phyloP scores from a whole-genome alignment of 176 grass and related monocot species.

The Bothriochloa decipiens region DNA sequence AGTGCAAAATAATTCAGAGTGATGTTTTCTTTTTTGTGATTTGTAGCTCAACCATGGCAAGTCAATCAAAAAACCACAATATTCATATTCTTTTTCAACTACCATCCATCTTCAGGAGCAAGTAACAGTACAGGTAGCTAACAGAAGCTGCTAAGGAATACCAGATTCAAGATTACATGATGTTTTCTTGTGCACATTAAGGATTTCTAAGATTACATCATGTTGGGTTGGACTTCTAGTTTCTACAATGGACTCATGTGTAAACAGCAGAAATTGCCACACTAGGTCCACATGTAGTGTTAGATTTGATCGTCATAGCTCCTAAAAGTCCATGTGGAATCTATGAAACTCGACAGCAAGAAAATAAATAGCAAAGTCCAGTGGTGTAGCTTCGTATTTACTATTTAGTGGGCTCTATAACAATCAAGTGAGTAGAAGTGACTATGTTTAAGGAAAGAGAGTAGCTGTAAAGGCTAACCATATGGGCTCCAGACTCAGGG shows the following conservation, averaged over 20 bases:
- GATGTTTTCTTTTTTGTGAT: not conserved
- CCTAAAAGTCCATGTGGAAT: slow-evolving; percentile 16
- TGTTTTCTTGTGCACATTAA: not conserved
- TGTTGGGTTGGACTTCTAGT: not conserved
- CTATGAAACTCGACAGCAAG: not conserved
- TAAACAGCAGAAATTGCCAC: slow-evolving; percentile 3
- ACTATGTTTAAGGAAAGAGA: not conserved
- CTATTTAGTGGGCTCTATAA: slow-evolving; percentile 17
- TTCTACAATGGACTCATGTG: not conserved
- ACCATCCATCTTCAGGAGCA: not conserved
- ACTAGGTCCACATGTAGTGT: slow-evolving; percentile 8
- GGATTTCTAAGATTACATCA: not conserved
- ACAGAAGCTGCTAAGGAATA: slow-evolving; percentile 8
- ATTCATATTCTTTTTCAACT: not conserved
- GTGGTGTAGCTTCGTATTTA: slow-evolving; percentile 26
- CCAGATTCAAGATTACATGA: slow-evolving; percentile 1
- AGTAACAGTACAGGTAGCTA: not conserved
- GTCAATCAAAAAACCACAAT: not conserved
- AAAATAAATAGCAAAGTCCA: not conserved
- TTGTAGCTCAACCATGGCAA: slow-evolving; percentile 1
- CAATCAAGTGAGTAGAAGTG: slow-evolving; percentile 2
- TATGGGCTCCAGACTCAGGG: not conserved
- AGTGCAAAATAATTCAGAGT: slow-evolving; percentile 15
- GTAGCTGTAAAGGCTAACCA: slow-evolving; percentile 7
- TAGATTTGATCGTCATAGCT: not conserved